Percentiles rank a stretch among this genome's conserved stretches.
Conservation (phyloP, 2,329 filamentous ascomycete genomes). For the Fusarium tricinctum region DNA sequence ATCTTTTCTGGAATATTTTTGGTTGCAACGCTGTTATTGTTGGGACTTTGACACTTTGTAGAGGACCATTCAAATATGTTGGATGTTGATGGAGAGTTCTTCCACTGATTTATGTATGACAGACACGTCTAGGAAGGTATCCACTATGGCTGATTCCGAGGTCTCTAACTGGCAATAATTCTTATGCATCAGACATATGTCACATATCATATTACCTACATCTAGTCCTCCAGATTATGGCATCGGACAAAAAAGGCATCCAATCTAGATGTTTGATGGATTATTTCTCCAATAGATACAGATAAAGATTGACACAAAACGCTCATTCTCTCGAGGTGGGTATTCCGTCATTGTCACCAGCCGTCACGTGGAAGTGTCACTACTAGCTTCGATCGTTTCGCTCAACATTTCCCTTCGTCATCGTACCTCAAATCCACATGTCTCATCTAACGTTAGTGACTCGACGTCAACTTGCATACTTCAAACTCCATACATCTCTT, state of each 20-base stretch:
- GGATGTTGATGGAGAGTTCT: no score
- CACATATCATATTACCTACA: not conserved
- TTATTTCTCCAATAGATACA: no score
- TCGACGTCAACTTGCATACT: not conserved
- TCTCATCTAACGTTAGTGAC: not conserved
- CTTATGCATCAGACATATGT: not conserved
- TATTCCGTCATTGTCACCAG: not conserved
- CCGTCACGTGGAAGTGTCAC: constrained; percentile 3
- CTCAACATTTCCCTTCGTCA: not conserved
- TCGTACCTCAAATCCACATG: constrained; percentile 10
- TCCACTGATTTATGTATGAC: no score
- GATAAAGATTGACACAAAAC: not conserved
- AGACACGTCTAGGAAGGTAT: no score
- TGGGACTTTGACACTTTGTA: no score
- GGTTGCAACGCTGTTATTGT: no score
- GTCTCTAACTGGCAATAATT: no score
- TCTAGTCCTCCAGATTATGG: not conserved
- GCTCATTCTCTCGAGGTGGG: not conserved
- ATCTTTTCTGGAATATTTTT: not conserved
- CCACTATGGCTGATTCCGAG: no score
- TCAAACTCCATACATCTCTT: not conserved
- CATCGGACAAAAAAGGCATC: no score
- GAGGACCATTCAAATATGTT: no score
- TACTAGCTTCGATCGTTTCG: not conserved
- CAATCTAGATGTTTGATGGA: no score